A percentile compares a stretch with the other conserved stretches of the same genome.
Evolutionary conservation across 208 protist species (phyloP).

Genomic region (Crithidia sp.): DNA sequence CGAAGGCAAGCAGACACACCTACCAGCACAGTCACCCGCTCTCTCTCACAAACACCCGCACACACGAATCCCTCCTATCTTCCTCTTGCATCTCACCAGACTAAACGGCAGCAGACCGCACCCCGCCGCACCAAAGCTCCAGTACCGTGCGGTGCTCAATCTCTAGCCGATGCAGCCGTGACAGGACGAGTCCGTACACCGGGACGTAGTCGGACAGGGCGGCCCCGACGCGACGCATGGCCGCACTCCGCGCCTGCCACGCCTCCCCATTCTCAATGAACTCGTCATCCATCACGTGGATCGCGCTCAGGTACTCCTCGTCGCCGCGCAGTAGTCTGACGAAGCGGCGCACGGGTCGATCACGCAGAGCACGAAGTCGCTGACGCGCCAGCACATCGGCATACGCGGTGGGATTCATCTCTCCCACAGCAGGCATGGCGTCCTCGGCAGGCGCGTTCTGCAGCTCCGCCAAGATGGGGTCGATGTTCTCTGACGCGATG

Average conservation of each 20-base stretch:
- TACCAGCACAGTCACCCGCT: not conserved
- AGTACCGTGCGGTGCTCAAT: constrained; percentile 82
- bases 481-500: constrained; percentile 48
- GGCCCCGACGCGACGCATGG: constrained; percentile 6
- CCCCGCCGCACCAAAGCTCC: constrained; percentile 62
- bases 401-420: not conserved
- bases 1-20: not conserved
- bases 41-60: not conserved
- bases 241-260: constrained; percentile 12
- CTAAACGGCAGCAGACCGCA: not conserved
- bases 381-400: constrained; percentile 14
- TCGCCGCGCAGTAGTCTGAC: constrained; percentile 46
- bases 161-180: constrained; percentile 73
- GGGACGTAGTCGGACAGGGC: constrained; percentile 73
- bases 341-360: constrained; percentile 31
- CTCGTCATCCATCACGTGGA: constrained; percentile 60
- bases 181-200: constrained; percentile 75
- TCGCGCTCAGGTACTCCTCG: constrained; percentile 56
- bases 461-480: constrained; percentile 32
- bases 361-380: constrained; percentile 18
- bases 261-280: constrained; percentile 26
- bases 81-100: not conserved
- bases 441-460: not conserved
- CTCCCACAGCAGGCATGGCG: not conserved
- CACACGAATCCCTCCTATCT: not conserved